Conservation (phyloP, 805 yeast genomes). For the Metschnikowia sp. region DNA sequence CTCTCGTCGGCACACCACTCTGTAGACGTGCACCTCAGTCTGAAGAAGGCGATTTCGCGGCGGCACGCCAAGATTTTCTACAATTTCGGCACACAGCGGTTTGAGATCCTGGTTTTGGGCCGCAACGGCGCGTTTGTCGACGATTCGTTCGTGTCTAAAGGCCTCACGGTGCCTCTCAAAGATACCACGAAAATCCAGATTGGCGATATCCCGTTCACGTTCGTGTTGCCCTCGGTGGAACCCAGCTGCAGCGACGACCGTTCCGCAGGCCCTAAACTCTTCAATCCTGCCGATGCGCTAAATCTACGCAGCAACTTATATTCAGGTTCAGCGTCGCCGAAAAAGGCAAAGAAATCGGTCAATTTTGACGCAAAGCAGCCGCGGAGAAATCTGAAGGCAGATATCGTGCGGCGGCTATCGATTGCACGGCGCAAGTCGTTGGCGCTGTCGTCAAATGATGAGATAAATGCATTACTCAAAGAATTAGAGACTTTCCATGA, state of each 20-base stretch:
- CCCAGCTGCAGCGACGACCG: conserved; percentile 28
- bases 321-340: conserved; percentile 23
- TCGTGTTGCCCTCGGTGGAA: conserved; percentile 75
- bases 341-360: conserved; percentile 9
- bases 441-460: conserved; percentile 38
- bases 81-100: conserved; percentile 93
- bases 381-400: conserved; percentile 16
- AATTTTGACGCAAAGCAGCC: neutral
- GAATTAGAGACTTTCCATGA: conserved; percentile 31
- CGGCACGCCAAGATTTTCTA: conserved; percentile 94
- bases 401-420: conserved; percentile 26
- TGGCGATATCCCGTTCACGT: conserved; percentile 86
- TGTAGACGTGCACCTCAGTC: conserved; percentile 90
- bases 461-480: conserved; percentile 33
- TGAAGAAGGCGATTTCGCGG: conserved; percentile 89
- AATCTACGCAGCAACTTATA: conserved; percentile 52
- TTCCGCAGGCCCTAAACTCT: conserved; percentile 29
- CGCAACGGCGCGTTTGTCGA: conserved; percentile 97
- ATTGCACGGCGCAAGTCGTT: conserved; percentile 36
- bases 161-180: conserved; percentile 81
- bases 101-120: conserved; percentile 88
- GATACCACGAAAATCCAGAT: conserved; percentile 86
- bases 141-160: conserved; percentile 83
- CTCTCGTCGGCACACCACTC: conserved; percentile 65
- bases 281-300: conserved; percentile 62